A percentile compares a stretch with the other conserved stretches of the same genome.
phyloP scores from a whole-genome alignment of 176 grass and related monocot species.

The Triticum timopheevii region DNA sequence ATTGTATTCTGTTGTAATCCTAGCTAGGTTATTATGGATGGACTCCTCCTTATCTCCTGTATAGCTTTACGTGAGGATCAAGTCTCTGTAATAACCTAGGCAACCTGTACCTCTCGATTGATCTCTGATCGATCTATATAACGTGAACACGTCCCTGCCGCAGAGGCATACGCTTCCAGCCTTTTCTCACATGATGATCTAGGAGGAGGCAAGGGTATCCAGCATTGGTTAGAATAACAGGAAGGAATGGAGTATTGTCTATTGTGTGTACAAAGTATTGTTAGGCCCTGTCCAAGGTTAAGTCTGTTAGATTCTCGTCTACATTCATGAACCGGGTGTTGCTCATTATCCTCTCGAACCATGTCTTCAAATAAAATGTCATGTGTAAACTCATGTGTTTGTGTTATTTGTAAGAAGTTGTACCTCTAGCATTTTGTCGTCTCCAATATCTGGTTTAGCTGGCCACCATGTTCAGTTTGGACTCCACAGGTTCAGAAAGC shows the following conservation, averaged over 20 bases:
- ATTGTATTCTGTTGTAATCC: too few species aligned
- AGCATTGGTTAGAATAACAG: conserved; percentile 51
- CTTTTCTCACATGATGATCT: not conserved
- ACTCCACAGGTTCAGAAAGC: not conserved
- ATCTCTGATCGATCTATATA: too few species aligned
- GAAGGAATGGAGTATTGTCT: conserved; percentile 2
- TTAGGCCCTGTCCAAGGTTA: conserved; percentile 20
- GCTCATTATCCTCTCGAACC: conserved; percentile 15
- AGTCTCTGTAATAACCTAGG: too few species aligned
- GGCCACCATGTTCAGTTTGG: not conserved
- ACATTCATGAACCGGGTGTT: conserved; percentile 20
- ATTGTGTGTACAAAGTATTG: too few species aligned
- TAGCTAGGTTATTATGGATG: too few species aligned
- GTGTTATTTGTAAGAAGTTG: conserved; percentile 12
- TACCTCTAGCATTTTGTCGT: not conserved
- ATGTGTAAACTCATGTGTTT: conserved; percentile 24
- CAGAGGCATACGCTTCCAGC: too few species aligned
- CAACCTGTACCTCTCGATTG: too few species aligned
- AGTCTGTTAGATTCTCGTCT: conserved; percentile 32
- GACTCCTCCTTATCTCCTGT: too few species aligned
- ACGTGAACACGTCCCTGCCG: too few species aligned
- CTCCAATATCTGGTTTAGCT: not conserved
- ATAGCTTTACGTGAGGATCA: too few species aligned
- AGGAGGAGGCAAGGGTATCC: conserved; percentile 32
- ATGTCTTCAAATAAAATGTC: conserved; percentile 8